Evolutionary conservation across 2,329 filamentous ascomycete genomes (phyloP), one percentile per base, ranked within the genome.

Genomic region (Ceratocystis ficicola): DNA sequence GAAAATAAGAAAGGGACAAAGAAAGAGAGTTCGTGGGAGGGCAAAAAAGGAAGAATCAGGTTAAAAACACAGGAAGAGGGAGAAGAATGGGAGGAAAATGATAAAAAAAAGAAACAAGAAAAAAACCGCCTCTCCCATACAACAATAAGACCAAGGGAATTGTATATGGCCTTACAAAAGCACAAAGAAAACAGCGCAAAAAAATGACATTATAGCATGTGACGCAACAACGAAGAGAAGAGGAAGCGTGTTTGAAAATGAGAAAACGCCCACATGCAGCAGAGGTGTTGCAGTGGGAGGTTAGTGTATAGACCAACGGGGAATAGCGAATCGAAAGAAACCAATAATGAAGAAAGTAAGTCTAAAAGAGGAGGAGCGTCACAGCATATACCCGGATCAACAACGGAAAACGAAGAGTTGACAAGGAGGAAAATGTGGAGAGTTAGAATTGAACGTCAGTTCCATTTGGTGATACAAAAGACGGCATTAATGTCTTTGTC

Each of bases 211-310:
- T 50, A 15, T 32, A 5, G n/a, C 52, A 32, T 59, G 52, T 59
- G 52, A 59, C 52, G 52, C 52, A 62, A 15, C 32, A 62, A 62
- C 41, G 36, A 62, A 62, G 28, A 36, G 52, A 59, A 59, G 52
- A 32, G 52, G 17, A 59, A 30, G 52, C 10, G 52, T 32, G 52
- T 59, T 32, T 59, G 20, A 59, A 59, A 12, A 55, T 12, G 15
- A n/a, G 2, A 36, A 41, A 30, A 32, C 8, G 6, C 28, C 28
- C 52, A 59, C 8, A 12, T 41, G 4, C 10, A 10, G 52, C 28
- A 32, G 25, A 30, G 28, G 52, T 32, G 36, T 41, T 41, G 36
- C 10, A 41, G 36, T 41, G 36, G 17, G 28, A 6, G 12, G 52
- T 32, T n/a, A n/a, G 52, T 59, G n/a, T 59, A 28, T 59, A 30